phyloP scores from a whole-genome alignment of 2,329 filamentous ascomycete species.

The Fusarium sp. region DNA sequence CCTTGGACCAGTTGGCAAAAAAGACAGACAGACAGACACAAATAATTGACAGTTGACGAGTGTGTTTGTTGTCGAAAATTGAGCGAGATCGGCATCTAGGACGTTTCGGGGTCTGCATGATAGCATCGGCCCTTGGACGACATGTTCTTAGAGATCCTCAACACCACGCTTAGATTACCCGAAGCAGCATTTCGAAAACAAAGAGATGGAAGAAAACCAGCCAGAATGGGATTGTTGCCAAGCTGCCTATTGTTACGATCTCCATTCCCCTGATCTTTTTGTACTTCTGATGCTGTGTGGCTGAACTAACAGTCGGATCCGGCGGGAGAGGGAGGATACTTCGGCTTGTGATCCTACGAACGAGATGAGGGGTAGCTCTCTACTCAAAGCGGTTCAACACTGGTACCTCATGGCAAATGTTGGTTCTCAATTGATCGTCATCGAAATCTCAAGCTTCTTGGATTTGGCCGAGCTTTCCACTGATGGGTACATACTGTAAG shows the following conservation, averaged over 20 bases:
- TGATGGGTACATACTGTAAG: background rate
- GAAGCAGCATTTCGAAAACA: background rate
- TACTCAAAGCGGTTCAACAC: slow-evolving; percentile 6
- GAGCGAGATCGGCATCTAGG: slow-evolving; percentile 14
- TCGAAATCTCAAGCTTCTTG: slow-evolving; percentile 8
- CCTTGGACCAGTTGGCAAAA: background rate
- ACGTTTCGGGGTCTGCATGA: slow-evolving; percentile 7
- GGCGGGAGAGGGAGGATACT: slow-evolving; percentile 14
- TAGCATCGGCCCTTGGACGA: slow-evolving; percentile 13
- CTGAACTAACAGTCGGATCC: slow-evolving; percentile 27
- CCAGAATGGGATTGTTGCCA: slow-evolving; percentile 1
- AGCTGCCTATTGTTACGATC: slow-evolving; percentile 13
- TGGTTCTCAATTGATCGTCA: slow-evolving; percentile 1
- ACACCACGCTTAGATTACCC: slow-evolving; percentile 3
- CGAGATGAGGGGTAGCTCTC: slow-evolving; percentile 28
- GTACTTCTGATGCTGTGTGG: slow-evolving; percentile 10
- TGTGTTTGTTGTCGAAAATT: background rate
- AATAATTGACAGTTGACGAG: slow-evolving; percentile 1
- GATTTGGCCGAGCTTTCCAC: slow-evolving; percentile 4
- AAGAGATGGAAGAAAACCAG: background rate
- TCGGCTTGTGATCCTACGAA: background rate
- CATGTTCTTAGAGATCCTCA: slow-evolving; percentile 1
- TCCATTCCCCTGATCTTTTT: background rate
- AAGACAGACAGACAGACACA: background rate
- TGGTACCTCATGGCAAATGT: background rate